Evolutionary conservation across 306 rosid genomes (phyloP).

Genomic region (Dalbergia cochinchinensis): DNA sequence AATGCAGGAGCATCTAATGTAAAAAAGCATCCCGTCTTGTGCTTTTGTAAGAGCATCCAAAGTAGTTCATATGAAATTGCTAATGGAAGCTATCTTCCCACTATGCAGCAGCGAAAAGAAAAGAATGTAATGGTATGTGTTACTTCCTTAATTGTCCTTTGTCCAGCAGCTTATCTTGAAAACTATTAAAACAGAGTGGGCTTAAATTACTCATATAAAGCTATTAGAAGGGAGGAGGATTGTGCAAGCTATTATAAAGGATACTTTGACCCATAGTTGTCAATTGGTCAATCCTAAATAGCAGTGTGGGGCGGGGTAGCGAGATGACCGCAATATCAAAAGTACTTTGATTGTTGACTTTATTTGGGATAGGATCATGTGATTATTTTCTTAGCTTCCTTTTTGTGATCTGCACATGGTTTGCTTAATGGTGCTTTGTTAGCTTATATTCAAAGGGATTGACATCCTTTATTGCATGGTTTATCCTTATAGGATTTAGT

Average conservation of each 20-base stretch:
- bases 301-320: too few relatives aligned
- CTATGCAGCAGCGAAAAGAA: conserved; percentile 49
- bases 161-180: background rate
- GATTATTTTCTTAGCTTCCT: too few relatives aligned
- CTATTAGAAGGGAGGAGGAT: background rate
- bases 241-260: background rate
- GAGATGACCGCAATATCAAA: too few relatives aligned
- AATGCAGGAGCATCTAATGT: conserved; percentile 47
- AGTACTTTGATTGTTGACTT: too few relatives aligned
- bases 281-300: too few relatives aligned
- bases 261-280: background rate
- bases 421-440: too few relatives aligned
- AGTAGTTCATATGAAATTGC: conserved; percentile 76
- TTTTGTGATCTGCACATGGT: too few relatives aligned
- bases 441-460: too few relatives aligned
- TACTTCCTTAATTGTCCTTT: background rate
- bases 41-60: conserved; percentile 68
- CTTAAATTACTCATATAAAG: background rate
- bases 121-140: conserved; percentile 58
- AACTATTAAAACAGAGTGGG: background rate
- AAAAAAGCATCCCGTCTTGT: conserved; percentile 50
- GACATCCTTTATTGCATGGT: too few relatives aligned
- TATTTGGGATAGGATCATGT: too few relatives aligned
- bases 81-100: conserved; percentile 79
- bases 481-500: too few relatives aligned